Percentiles rank a stretch among this genome's conserved stretches.
Conservation (phyloP, 2,329 filamentous ascomycete species). For the Aspergillus luchuensis region DNA sequence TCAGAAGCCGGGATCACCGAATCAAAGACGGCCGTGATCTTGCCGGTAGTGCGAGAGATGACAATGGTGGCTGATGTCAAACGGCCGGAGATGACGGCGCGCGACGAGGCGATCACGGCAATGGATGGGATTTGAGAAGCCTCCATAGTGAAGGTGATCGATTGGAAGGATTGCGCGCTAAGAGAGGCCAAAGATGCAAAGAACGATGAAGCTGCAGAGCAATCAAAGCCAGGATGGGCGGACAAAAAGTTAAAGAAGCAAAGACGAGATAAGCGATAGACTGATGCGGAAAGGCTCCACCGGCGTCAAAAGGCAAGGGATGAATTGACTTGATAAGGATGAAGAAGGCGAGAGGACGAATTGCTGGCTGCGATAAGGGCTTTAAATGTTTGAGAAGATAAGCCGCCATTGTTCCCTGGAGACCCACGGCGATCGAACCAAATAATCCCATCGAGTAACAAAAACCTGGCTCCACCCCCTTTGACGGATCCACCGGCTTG, state of each 20-base stretch:
- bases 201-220: slow-evolving; percentile 13
- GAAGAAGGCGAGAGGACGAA: slow-evolving; percentile 4
- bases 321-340: slow-evolving; percentile 11
- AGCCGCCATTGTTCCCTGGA: background rate
- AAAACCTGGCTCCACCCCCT: slow-evolving; percentile 13
- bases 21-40: slow-evolving; percentile 75
- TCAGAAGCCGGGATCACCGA: slow-evolving; percentile 71
- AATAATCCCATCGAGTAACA: slow-evolving; percentile 21
- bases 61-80: slow-evolving; percentile 82
- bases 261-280: slow-evolving; percentile 1
- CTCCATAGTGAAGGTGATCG: slow-evolving; percentile 20
- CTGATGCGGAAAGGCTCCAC: slow-evolving; percentile 3
- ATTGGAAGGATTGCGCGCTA: slow-evolving; percentile 5
- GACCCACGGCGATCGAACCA: background rate
- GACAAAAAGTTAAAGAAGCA: slow-evolving; percentile 15
- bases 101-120: slow-evolving; percentile 78
- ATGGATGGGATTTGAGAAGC: slow-evolving; percentile 49
- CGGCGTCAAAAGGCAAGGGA: slow-evolving; percentile 10
- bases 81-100: slow-evolving; percentile 75
- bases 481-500: slow-evolving; percentile 1
- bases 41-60: slow-evolving; percentile 76
- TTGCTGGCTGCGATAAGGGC: slow-evolving; percentile 8
- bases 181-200: slow-evolving; percentile 9
- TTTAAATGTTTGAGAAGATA: slow-evolving; percentile 14
- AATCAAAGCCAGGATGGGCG: slow-evolving; percentile 13